Evolutionary conservation across 2,329 filamentous ascomycete species (phyloP), one percentile per base, ranked within the genome.

Genomic region (Xylaria sp.): DNA sequence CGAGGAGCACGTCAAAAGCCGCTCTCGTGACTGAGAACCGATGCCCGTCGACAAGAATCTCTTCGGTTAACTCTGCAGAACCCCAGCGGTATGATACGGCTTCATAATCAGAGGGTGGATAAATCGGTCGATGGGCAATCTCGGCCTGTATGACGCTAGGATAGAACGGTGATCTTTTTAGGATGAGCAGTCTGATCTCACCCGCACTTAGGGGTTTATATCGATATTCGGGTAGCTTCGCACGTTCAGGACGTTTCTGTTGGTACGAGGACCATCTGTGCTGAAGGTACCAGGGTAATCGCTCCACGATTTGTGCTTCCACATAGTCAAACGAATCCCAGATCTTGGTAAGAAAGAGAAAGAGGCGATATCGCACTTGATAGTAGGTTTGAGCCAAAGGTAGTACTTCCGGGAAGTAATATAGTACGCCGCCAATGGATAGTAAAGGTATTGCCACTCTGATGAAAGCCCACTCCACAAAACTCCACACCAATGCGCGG

Each of bases 181-280:
- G 23, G 12, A 67, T 72, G 9, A 77, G 73, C 45, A 67, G 72
- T 39, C 66, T 74, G 39, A 71, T 78, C 23, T 74, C 72, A 10
- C 74, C 75, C 4, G 79, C 75, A 2, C 58, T 80, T 10, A 69
- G 36, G 20, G 59, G 57, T 23, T 32, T 45, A 30, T 70, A 69
- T 32, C 56, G 60, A 32, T 67, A 70, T 15, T 4, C 9, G 1
- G 66, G 60, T 32, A 70, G 18, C 18, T 28, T 57, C 10, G 20
- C 32, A 39, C 69, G 69, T 32, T 34, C 43, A 2, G 66, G 64
- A 4, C 6, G 64, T 5, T 30, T 28, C 23, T 71, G 69, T 46
- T 67, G 63, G 25, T 69, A 63, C 3, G 60, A 60, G 7, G 64
- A 69, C 67, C 69, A 71, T 20, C 32, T 60, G 20, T 65, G 60